These are phyloP conservation scores for Crucibulum laeve DNA, from an alignment of 768 basidiomycete genomes.

Conservation along the genomic window DNA sequence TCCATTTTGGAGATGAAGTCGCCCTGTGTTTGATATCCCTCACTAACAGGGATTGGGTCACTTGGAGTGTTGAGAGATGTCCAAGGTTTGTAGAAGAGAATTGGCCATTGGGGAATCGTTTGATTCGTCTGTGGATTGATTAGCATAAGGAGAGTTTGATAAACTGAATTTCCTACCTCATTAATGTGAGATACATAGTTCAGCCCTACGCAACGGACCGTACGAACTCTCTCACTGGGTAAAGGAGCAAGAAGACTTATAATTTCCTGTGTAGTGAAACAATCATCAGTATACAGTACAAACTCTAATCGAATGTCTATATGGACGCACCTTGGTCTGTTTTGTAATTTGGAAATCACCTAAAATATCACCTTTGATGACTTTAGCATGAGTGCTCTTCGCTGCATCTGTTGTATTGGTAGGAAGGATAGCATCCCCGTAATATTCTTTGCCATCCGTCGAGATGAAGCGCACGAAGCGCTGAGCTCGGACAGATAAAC, in stretches of 20 bases:
- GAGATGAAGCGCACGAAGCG: constrained; percentile 36
- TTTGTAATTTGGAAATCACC: constrained; percentile 30
- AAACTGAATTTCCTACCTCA: constrained; percentile 15
- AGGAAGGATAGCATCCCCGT: constrained; percentile 31
- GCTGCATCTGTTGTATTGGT: constrained; percentile 23
- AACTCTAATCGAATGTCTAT: not conserved
- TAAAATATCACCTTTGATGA: constrained; percentile 30
- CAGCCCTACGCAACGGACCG: constrained; percentile 30
- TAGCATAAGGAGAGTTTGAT: not conserved
- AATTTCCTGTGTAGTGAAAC: constrained; percentile 17
- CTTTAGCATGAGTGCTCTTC: constrained; percentile 24
- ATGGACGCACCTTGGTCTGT: constrained; percentile 22
- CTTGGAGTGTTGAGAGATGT: constrained; percentile 31
- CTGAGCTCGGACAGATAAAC: constrained; percentile 24
- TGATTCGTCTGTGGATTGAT: constrained; percentile 18
- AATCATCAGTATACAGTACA: not conserved
- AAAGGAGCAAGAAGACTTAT: constrained; percentile 28
- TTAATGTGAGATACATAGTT: constrained; percentile 30
- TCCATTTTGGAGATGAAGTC: constrained; percentile 38
- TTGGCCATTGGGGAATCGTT: constrained; percentile 30
- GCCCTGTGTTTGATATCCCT: constrained; percentile 34
- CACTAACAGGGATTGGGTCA: constrained; percentile 28
- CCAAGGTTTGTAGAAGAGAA: constrained; percentile 31
- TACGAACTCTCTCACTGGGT: constrained; percentile 23
- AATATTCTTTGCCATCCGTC: constrained; percentile 29